These are phyloP conservation scores for Tremellales sp. DNA, from an alignment of 1,284 basidiomycete species.

Conservation along the genomic window DNA sequence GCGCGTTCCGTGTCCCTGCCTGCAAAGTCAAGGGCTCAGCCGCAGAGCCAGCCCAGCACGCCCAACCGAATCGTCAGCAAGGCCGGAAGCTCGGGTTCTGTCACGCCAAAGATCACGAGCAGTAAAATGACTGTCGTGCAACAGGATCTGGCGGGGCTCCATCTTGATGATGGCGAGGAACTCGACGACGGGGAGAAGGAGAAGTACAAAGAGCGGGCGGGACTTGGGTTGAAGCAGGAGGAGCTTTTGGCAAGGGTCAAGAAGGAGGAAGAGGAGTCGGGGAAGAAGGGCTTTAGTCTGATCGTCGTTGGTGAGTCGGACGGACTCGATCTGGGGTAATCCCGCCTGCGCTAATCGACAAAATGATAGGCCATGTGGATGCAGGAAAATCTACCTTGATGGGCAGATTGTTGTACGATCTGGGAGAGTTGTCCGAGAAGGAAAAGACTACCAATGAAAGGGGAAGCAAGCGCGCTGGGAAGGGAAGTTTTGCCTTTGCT, in stretches of 20 bases:
- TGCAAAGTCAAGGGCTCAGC: constrained; percentile 29
- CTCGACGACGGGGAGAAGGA: constrained; percentile 50
- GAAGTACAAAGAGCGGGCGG: constrained; percentile 56
- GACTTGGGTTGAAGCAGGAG: constrained; percentile 69
- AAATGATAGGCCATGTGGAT: constrained; percentile 83
- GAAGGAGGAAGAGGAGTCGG: constrained; percentile 55
- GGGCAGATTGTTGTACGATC: constrained; percentile 88
- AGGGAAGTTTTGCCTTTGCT: constrained; percentile 93
- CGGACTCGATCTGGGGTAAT: background rate
- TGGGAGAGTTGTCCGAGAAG: constrained; percentile 83
- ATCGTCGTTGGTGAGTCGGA: constrained; percentile 79
- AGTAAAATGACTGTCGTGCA: constrained; percentile 46
- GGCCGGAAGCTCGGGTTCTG: constrained; percentile 19
- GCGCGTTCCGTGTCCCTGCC: constrained; percentile 37
- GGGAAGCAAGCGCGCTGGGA: constrained; percentile 85
- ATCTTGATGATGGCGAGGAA: constrained; percentile 56
- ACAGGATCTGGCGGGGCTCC: constrained; percentile 67
- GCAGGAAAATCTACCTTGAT: constrained; percentile 98
- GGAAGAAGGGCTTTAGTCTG: constrained; percentile 72
- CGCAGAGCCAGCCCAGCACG: constrained; percentile 13
- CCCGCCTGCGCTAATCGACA: constrained; percentile 1
- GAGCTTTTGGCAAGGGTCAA: constrained; percentile 80
- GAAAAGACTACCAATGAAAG: constrained; percentile 79
- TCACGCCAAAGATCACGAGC: constrained; percentile 48
- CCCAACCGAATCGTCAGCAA: constrained; percentile 20